Evolutionary conservation across 768 basidiomycete genomes (phyloP).

Genomic region (Lactarius psammicola): DNA sequence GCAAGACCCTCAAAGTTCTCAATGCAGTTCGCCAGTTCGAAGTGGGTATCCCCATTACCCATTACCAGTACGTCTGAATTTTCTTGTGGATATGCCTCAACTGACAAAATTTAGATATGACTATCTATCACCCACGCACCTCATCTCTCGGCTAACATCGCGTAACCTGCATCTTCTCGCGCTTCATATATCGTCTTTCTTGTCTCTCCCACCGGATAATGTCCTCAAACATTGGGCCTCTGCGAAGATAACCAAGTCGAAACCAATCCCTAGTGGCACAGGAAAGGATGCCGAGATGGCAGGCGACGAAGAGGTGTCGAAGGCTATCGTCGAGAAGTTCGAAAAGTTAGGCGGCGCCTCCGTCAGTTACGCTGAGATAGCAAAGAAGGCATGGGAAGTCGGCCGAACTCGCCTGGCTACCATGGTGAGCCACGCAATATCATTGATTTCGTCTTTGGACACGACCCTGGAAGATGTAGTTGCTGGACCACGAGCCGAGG

Average conservation of each 20-base stretch:
- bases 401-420: conserved; percentile 80
- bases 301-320: conserved; percentile 78
- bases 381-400: conserved; percentile 88
- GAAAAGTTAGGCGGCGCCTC: conserved; percentile 71
- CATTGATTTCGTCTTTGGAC: neutral
- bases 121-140: conserved; percentile 73
- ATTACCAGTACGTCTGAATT: conserved; percentile 67
- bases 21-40: conserved; percentile 92
- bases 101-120: conserved; percentile 57
- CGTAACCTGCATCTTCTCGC: conserved; percentile 91
- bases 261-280: conserved; percentile 52
- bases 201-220: conserved; percentile 78
- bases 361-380: conserved; percentile 94
- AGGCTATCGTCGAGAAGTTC: conserved; percentile 86
- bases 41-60: conserved; percentile 90
- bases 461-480: conserved; percentile 40
- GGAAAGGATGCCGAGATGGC: conserved; percentile 54
- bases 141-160: conserved; percentile 79
- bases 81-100: neutral
- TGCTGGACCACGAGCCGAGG: conserved; percentile 86
- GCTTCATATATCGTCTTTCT: conserved; percentile 81
- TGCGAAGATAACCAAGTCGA: conserved; percentile 80
- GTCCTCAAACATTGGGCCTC: conserved; percentile 96
- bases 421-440: conserved; percentile 50
- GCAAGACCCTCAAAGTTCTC: conserved; percentile 86